Base-by-base conservation (phyloP, 2,329 filamentous ascomycete species). In the Colletotrichum eleusines region DNA sequence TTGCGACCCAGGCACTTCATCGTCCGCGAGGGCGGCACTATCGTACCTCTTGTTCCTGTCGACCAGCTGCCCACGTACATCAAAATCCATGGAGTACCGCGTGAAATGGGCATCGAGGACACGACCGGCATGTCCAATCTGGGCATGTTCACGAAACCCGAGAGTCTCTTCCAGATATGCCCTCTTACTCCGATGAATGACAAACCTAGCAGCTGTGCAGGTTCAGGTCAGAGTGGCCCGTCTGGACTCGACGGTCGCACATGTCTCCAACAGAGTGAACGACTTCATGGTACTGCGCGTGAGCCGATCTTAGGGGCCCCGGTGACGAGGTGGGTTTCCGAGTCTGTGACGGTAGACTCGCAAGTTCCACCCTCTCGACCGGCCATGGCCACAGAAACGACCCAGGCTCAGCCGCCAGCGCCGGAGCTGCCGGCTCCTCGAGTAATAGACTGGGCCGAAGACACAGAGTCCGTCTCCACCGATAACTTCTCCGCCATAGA, bases 21-120 rank as follows among this genome's bases (percentile, higher is more conserved):
- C 46, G 78, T 84, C 68, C 81, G 84, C 46, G 62, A 68, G 16
- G 44, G 33, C 23, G 80, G 79, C 3, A 76, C 77, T 8, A 80
- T 86, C 4, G 85, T 89, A 1, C 87, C 87, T 8, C 81, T 89
- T n/a, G 80, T 89, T n/a, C 81, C 87, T 0, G 76, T 84, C 16
- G 87, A 89, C 75, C 80, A 88, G 71, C 81, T 89, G 0, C 86
- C 86, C 0, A 75, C 78, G 1, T 84, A 84, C 79, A 72, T 87
- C 5, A 77, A 83, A 6, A 75, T 86, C 14, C 68, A 79, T 42
- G 84, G 82, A 31, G 78, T 85, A 3, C 84, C 86, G 3, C 83
- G 84, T 7, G 74, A 80, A 62, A 77, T 87, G 16, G 74, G 73
- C 3, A 72, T 78, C 7, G 78, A 81, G 44, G 79, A 86, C 65